Base-by-base conservation (phyloP, 1,139 yeast species). In the Candida buenavistaensis region DNA sequence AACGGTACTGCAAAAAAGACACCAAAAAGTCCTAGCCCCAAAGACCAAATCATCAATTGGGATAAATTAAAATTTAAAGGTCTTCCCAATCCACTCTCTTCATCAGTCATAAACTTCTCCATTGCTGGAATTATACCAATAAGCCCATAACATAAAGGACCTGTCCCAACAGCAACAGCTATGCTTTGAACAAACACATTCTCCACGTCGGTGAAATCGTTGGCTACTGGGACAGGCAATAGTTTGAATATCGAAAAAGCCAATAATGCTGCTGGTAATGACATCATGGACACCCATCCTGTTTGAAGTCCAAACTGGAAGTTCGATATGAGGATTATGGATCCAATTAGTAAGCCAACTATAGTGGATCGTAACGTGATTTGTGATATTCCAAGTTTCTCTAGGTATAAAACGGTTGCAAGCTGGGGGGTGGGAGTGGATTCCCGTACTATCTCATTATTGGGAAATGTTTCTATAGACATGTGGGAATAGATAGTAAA, bases 271-370 rank as follows among this genome's bases (percentile, higher is more conserved):
- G 96, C 84, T 0, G 98, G 97, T 37, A 92, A 66, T n/a, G 96
- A 85, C 98, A 92, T 92, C 98, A 92, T 92, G 6, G 96, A 88
- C 2, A 92, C 97, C 98, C 98, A 92, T 2, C 98, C 98, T 0
- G 97, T 90, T 54, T 92, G 98, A 19, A 92, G 68, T 1, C 98
- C 98, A 57, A 92, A 92, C 54, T 90, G 97, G 64, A 92, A 92
- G 57, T 92, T 92, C 3, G 96, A 87, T 14, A 89, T 65, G 24
- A 90, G 67, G 19, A 90, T 90, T 20, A 90, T 61, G 0, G 96
- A 75, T 0, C 97, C 97, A 9, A 89, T 86, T 2, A 67, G 46
- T 20, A 89, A 58, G 0, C 97, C 97, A 0, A 81, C 85, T 0
- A 80, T 26, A 0, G 89, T 80, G 1, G 92, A 81, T 37, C 95